A percentile compares a stretch with the other conserved stretches of the same genome.
Evolutionary conservation across 805 yeast species (phyloP).

Genomic region (Kuraishia ogatae): DNA sequence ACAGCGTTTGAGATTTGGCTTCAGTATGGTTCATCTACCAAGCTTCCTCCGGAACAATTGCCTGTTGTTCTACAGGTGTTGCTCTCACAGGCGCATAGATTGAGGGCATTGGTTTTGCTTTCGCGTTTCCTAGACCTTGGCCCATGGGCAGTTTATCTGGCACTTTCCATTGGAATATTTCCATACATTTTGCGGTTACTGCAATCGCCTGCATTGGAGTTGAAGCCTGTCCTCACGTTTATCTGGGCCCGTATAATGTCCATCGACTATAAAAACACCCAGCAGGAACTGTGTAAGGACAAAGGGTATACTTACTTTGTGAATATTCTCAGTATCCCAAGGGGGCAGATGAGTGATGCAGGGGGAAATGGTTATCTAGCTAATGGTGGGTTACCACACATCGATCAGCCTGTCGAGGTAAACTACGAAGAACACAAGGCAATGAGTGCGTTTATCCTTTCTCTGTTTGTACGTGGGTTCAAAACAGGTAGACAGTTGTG

Average conservation of each 20-base stretch:
- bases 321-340: constrained; percentile 51
- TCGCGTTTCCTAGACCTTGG: constrained; percentile 88
- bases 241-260: constrained; percentile 99
- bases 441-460: constrained; percentile 85
- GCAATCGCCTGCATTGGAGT: constrained; percentile 92
- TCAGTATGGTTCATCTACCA: constrained; percentile 76
- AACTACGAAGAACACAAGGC: constrained; percentile 84
- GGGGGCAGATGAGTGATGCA: constrained; percentile 18
- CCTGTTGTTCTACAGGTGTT: constrained; percentile 92
- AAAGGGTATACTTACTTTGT: constrained; percentile 85
- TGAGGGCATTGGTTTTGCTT: constrained; percentile 76
- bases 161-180: constrained; percentile 89
- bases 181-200: constrained; percentile 86
- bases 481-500: constrained; percentile 74
- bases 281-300: constrained; percentile 86
- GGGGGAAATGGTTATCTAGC: constrained; percentile 5
- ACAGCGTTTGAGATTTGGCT: constrained; percentile 97
- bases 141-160: constrained; percentile 94
- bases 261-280: constrained; percentile 83
- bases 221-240: constrained; percentile 88
- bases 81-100: constrained; percentile 87
- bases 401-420: constrained; percentile 22
- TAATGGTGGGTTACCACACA: constrained; percentile 9
- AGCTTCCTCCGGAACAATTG: constrained; percentile 87
- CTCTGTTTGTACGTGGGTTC: constrained; percentile 77